Evolutionary conservation across 495 filamentous ascomycete species (phyloP), one percentile per base, ranked within the genome.

Genomic region (Aspergillus nanangensis): DNA sequence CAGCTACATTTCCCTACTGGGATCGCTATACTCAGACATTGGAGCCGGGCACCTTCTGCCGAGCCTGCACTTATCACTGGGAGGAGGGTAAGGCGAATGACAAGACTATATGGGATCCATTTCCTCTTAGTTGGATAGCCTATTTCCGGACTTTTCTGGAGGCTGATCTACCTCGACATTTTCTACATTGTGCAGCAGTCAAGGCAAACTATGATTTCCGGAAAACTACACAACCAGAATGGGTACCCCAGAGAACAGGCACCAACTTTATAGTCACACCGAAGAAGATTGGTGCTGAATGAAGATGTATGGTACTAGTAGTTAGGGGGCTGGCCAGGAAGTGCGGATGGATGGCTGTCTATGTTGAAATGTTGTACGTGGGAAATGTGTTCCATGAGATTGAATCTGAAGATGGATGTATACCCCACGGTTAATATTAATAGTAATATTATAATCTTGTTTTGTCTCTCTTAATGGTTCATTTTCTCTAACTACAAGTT

Each of bases 21-120:
- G 33, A 52, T 38, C 29, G 38, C 38, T 9, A 47, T 9, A 52
- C 38, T n/a, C 38, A 9, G 10, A 47, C 17, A 3, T 11, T 44
- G 27, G 49, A 52, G 39, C 44, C 44, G 10, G 49, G 44, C 8
- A 20, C 23, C 7, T 52, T 46, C 33, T 52, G 49, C 18, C 49
- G 49, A 8, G 49, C 49, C 15, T 51, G 49, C 33, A 51, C 49
- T 15, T 47, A 51, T 24, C 43, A 43, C 32, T 51, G 27, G 49
- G 49, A 51, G 38, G 49, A 51, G 21, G 32, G 24, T 2, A 14
- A 17, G 15, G 41, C 5, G 24, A 18, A 45, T 19, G 48, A 51
- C 27, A 20, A 7, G 11, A 8, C 13, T 8, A 9, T 29, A 3
- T 46, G 7, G 25, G n/a, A 45, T 41, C 18, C 27, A 3, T 29